Conservation (phyloP, 2,329 filamentous ascomycete species). For the Xylaria sp. region DNA sequence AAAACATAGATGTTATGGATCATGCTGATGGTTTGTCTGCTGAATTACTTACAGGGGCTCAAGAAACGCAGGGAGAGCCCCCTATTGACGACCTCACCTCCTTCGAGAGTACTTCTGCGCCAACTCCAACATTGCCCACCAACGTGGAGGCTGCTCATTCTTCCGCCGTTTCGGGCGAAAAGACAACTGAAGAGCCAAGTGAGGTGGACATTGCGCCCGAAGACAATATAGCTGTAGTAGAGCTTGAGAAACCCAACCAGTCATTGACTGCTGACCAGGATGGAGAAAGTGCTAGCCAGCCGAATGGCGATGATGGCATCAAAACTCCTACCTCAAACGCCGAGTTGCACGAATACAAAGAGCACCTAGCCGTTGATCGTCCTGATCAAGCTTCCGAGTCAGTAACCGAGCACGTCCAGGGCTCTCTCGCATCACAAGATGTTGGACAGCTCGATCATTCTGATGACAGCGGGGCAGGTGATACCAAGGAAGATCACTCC, state of each 20-base stretch:
- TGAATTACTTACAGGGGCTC: slow-evolving; percentile 8
- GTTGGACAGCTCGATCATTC: slow-evolving; percentile 8
- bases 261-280: neutral
- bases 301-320: neutral
- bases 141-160: neutral
- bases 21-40: slow-evolving; percentile 11
- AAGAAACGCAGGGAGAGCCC: slow-evolving; percentile 3
- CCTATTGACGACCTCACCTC: slow-evolving; percentile 9
- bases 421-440: slow-evolving; percentile 1
- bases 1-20: neutral
- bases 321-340: neutral
- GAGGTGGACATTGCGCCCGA: neutral
- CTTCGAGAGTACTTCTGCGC: neutral
- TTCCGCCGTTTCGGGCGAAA: neutral
- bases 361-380: neutral
- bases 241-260: neutral
- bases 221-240: slow-evolving; percentile 4
- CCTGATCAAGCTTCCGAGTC: slow-evolving; percentile 13
- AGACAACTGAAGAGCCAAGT: neutral
- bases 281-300: neutral
- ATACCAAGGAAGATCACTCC: slow-evolving; percentile 16
- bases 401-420: slow-evolving; percentile 15
- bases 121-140: neutral
- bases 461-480: slow-evolving; percentile 1
- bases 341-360: slow-evolving; percentile 6